These are phyloP conservation scores for Colletotrichum graminicola DNA, from an alignment of 2,329 filamentous ascomycete species.

Conservation along the genomic window DNA sequence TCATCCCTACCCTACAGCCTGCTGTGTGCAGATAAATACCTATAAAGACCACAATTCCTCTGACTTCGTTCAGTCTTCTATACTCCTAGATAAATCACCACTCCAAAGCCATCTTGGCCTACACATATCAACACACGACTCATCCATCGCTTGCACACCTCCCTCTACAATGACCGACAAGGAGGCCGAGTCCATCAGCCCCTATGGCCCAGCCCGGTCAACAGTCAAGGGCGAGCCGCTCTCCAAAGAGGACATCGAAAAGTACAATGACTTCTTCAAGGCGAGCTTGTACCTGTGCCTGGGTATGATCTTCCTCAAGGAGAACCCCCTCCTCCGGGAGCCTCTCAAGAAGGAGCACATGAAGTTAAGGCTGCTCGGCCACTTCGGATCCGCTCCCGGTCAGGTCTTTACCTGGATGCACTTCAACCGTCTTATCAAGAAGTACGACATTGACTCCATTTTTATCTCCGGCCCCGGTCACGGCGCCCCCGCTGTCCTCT, in stretches of 20 bases:
- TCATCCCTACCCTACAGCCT: neutral
- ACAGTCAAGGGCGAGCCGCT: conserved; percentile 73
- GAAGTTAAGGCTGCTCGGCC: conserved; percentile 80
- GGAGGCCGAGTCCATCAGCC: conserved; percentile 68
- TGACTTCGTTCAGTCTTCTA: conserved; percentile 2
- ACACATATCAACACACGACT: conserved; percentile 6
- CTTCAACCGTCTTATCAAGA: conserved; percentile 85
- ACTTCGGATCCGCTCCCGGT: conserved; percentile 85
- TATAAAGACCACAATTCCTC: conserved; percentile 29
- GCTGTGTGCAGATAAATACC: conserved; percentile 16
- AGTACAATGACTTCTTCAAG: conserved; percentile 80
- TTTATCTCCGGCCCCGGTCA: conserved; percentile 84
- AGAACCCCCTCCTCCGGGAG: conserved; percentile 79
- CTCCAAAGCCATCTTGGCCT: conserved; percentile 47
- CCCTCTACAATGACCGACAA: conserved; percentile 44
- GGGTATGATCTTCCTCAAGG: conserved; percentile 83
- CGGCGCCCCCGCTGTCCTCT: conserved; percentile 80
- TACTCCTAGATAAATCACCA: conserved; percentile 17
- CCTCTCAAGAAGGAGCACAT: conserved; percentile 77
- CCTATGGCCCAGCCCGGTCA: conserved; percentile 75
- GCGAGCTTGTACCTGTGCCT: conserved; percentile 81
- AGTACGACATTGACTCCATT: conserved; percentile 78
- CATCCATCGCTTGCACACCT: conserved; percentile 10
- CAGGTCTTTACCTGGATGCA: conserved; percentile 87
- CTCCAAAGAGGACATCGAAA: conserved; percentile 73